Conservation (phyloP, 768 basidiomycete genomes). For the Clitopilus passeckerianus region DNA sequence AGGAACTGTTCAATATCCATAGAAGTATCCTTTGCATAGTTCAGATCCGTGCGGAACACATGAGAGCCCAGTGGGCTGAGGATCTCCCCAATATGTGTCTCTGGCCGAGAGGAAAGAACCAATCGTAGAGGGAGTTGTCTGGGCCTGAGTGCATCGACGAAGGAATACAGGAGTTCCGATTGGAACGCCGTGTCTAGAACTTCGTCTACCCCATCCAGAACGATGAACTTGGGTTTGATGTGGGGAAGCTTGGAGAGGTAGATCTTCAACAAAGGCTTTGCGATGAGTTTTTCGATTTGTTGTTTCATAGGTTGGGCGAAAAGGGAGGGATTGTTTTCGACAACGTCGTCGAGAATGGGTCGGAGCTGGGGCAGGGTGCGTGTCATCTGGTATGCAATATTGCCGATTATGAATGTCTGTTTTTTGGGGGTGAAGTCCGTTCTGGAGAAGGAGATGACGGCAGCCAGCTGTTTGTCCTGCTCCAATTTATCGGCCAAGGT, state of each 20-base stretch:
- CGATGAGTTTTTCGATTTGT: neutral
- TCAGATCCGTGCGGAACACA: too few relatives aligned
- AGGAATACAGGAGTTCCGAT: neutral
- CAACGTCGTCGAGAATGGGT: neutral
- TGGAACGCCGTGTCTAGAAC: neutral
- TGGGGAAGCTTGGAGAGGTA: neutral
- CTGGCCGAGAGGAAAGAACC: neutral
- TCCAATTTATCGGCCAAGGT: neutral
- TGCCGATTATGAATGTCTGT: neutral
- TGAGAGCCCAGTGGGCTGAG: neutral
- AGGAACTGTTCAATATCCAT: neutral
- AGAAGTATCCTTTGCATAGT: too few relatives aligned
- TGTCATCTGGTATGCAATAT: neutral
- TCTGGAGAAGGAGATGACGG: neutral
- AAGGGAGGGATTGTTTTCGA: neutral
- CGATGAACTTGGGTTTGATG: neutral
- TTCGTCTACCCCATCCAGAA: neutral
- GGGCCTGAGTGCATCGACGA: neutral
- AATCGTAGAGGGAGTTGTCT: neutral
- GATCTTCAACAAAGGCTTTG: neutral
- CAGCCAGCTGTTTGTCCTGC: neutral
- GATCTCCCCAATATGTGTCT: neutral
- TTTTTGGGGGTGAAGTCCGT: neutral
- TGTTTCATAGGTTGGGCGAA: neutral
- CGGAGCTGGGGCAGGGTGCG: neutral